Evolutionary conservation across 257 asterid species (phyloP).

Genomic region (Mitragyna speciosa): DNA sequence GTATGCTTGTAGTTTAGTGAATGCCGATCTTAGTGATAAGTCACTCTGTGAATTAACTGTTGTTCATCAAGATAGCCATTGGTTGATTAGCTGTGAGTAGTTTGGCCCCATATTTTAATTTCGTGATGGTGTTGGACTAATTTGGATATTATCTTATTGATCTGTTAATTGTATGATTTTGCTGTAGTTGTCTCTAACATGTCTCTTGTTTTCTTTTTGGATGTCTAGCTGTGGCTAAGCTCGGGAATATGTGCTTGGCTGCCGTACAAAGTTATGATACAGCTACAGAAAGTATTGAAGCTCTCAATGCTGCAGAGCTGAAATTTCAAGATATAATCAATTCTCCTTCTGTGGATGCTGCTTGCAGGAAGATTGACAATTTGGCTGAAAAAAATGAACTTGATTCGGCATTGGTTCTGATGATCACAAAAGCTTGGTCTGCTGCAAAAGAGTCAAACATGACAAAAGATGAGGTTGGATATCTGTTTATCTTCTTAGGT

Average conservation of each 20-base stretch:
- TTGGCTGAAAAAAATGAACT: conserved; percentile 84
- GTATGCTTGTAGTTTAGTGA: too few relatives aligned
- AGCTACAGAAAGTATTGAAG: conserved; percentile 70
- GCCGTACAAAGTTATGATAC: conserved; percentile 80
- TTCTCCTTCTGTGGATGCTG: conserved; percentile 85
- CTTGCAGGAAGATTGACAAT: conserved; percentile 84
- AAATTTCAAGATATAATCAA: conserved; percentile 83
- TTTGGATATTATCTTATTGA: background rate
- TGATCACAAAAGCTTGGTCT: conserved; percentile 95
- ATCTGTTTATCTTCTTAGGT: conserved; percentile 4
- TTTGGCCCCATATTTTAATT: background rate
- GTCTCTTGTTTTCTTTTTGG: background rate
- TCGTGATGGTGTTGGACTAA: background rate
- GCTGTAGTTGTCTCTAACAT: background rate
- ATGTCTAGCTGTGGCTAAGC: conserved; percentile 66
- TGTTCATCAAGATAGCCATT: background rate
- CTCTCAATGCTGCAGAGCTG: conserved; percentile 74
- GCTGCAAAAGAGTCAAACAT: conserved; percentile 87
- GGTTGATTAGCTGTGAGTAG: conserved; percentile 1
- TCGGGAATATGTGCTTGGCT: conserved; percentile 72
- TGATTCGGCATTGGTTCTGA: conserved; percentile 81
- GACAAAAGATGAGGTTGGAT: conserved; percentile 75
- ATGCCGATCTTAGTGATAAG: too few relatives aligned
- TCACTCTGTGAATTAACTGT: too few relatives aligned
- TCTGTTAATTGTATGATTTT: background rate